Conservation (phyloP, 306 rosid species). For the Ormosia emarginata region DNA sequence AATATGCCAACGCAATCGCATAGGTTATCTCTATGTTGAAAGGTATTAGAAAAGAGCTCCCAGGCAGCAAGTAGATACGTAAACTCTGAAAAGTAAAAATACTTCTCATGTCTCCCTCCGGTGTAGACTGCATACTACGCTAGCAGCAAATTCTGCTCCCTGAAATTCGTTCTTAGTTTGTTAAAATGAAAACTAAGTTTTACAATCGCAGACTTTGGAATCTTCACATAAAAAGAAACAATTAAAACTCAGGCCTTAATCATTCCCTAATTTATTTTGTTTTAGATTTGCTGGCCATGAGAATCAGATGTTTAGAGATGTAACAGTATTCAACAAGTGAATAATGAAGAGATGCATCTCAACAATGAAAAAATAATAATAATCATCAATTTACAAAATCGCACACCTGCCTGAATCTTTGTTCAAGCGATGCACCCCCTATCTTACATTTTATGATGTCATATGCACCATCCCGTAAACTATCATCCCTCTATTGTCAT, state of each 20-base stretch:
- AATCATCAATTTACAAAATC: neutral
- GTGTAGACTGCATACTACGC: neutral
- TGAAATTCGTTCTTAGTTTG: constrained; percentile 16
- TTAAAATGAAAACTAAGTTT: neutral
- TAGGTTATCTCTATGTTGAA: neutral
- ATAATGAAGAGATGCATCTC: neutral
- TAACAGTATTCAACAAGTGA: neutral
- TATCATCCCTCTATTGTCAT: constrained; percentile 79
- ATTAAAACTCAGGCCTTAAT: neutral
- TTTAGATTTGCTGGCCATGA: neutral
- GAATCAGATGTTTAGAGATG: neutral
- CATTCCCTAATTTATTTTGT: neutral
- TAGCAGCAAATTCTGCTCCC: constrained; percentile 32
- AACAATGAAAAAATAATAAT: neutral
- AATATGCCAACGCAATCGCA: constrained; percentile 1
- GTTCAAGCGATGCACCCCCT: constrained; percentile 13
- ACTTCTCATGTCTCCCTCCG: neutral
- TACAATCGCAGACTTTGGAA: neutral
- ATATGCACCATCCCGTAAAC: constrained; percentile 70
- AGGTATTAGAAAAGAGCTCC: neutral
- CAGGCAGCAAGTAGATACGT: neutral
- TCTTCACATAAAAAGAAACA: neutral
- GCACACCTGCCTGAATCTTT: constrained; percentile 22
- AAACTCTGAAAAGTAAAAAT: neutral
- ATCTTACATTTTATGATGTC: constrained; percentile 43